phyloP scores from a whole-genome alignment of 345 rosid genomes.

The Pugionium dolabratum region DNA sequence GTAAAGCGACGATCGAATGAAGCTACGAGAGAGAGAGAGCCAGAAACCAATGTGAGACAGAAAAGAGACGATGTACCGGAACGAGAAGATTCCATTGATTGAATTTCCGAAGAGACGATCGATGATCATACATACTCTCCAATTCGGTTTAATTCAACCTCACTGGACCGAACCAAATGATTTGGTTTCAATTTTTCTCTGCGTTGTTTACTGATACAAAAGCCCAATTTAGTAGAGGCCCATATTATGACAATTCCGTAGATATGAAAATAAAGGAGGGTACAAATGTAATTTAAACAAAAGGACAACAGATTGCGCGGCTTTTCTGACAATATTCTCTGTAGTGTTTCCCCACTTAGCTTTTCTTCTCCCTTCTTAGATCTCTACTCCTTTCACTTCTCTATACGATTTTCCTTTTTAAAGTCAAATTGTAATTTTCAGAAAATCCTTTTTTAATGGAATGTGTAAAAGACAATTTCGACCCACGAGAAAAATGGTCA shows the following conservation, averaged over 20 bases:
- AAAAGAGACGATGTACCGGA: background rate
- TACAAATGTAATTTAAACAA: conserved; percentile 24
- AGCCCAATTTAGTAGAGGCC: conserved; percentile 4
- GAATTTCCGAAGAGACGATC: too few species aligned
- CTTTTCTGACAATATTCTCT: conserved; percentile 80
- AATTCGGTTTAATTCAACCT: too few species aligned
- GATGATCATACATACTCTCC: too few species aligned
- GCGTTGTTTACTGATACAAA: background rate
- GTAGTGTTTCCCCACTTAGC: background rate
- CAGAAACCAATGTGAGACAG: conserved; percentile 1
- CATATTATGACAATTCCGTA: conserved; percentile 17
- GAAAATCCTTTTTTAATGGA: too few species aligned
- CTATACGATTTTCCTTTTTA: background rate
- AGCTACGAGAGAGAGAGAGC: conserved; percentile 20
- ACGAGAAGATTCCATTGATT: conserved; percentile 2
- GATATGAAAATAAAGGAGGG: background rate
- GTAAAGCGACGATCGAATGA: background rate
- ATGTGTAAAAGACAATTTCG: conserved; percentile 9
- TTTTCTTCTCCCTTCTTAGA: background rate
- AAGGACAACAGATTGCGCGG: conserved; percentile 32
- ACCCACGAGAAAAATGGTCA: conserved; percentile 26
- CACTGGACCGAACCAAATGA: too few species aligned
- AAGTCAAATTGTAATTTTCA: background rate
- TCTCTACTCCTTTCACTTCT: background rate
- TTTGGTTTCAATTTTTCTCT: too few species aligned